Evolutionary conservation across 305 asterid species (phyloP).

Genomic region (Solanum hybrid): DNA sequence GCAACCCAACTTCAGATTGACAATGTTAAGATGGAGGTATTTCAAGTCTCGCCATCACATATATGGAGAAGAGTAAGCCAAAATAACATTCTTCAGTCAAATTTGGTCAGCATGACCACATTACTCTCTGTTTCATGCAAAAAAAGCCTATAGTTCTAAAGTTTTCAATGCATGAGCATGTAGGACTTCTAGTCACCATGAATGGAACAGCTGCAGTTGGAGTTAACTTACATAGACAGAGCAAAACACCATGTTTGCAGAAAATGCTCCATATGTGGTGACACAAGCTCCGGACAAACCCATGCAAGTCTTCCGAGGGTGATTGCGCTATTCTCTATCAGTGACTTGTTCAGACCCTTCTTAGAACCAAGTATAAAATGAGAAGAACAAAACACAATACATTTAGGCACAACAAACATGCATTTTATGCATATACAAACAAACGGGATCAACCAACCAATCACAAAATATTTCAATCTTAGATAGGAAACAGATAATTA

Average conservation of each 20-base stretch:
- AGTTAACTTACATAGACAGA: constrained; percentile 69
- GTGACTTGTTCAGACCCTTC: constrained; percentile 85
- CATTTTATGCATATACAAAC: not conserved
- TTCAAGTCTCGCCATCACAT: not conserved
- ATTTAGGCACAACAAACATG: not conserved
- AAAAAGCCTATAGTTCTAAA: not conserved
- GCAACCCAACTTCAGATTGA: not conserved
- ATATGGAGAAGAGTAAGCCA: not conserved
- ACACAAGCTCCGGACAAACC: constrained; percentile 95
- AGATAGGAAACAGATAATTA: constrained; percentile 18
- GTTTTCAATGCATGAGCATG: not conserved
- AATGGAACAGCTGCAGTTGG: not conserved
- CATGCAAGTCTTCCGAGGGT: constrained; percentile 95
- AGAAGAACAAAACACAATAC: constrained; percentile 4
- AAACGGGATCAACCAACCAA: not conserved
- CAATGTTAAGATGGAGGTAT: not conserved
- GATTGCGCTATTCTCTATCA: constrained; percentile 89
- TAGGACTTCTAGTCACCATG: not conserved
- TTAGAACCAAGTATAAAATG: constrained; percentile 19
- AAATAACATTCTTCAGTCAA: not conserved
- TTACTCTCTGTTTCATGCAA: not conserved
- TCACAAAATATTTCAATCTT: not conserved
- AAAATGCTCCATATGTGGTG: constrained; percentile 99
- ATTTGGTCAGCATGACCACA: not conserved
- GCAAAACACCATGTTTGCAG: constrained; percentile 97